Evolutionary conservation across 2,329 filamentous ascomycete species (phyloP).

Genomic region (Epichloe scottii): DNA sequence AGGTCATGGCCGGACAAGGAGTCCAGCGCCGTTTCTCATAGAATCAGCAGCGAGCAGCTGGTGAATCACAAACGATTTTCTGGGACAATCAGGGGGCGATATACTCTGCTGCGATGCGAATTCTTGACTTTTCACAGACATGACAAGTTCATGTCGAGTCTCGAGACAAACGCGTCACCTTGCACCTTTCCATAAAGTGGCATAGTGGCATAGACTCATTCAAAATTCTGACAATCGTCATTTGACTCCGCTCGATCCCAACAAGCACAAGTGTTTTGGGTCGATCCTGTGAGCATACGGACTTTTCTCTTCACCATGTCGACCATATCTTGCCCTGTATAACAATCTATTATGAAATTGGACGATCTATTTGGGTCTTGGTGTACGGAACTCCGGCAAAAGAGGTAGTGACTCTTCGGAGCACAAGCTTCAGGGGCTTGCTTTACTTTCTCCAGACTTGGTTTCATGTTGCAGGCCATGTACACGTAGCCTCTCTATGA

Average conservation of each 20-base stretch:
- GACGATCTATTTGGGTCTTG: slow-evolving; percentile 6
- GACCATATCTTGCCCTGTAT: slow-evolving; percentile 15
- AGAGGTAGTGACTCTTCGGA: neutral
- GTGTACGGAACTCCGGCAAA: neutral
- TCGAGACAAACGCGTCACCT: neutral
- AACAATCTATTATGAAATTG: slow-evolving; percentile 14
- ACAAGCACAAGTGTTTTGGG: neutral
- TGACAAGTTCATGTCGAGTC: neutral
- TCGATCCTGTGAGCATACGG: neutral
- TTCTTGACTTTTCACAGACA: neutral
- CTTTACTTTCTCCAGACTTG: neutral
- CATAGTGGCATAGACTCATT: neutral
- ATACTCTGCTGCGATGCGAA: neutral
- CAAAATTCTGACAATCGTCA: neutral
- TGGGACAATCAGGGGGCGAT: neutral
- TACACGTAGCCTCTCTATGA: neutral
- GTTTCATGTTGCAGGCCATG: neutral
- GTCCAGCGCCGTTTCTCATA: slow-evolving; percentile 47
- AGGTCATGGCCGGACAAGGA: slow-evolving; percentile 43
- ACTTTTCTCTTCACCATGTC: neutral
- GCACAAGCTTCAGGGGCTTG: neutral
- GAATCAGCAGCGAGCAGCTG: slow-evolving; percentile 11
- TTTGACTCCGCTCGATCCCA: neutral
- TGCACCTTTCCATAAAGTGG: neutral
- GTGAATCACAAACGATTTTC: neutral